phyloP scores from a whole-genome alignment of 768 basidiomycete genomes.

The Pholiota molesta region DNA sequence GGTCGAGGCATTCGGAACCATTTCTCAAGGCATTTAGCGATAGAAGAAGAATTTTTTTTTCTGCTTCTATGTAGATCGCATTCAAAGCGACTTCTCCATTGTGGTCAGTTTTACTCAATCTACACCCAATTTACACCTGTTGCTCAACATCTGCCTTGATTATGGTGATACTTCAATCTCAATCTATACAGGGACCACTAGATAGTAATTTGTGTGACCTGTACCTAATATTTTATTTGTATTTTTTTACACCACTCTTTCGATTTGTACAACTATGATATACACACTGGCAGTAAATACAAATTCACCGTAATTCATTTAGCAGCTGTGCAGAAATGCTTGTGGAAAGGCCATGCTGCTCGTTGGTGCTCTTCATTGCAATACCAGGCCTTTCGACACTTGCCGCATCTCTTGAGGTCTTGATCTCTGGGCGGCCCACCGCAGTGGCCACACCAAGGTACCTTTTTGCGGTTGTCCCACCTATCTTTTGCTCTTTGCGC shows the following conservation, averaged over 20 bases:
- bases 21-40: too few relatives aligned
- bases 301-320: too few relatives aligned
- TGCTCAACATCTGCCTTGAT: too few relatives aligned
- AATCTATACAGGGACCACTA: background rate
- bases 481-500: constrained; percentile 16
- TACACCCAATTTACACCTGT: too few relatives aligned
- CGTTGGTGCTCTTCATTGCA: constrained; percentile 24
- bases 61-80: too few relatives aligned
- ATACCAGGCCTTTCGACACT: constrained; percentile 23
- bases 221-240: background rate
- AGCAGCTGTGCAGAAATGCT: constrained; percentile 19
- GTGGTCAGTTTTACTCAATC: too few relatives aligned
- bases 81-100: too few relatives aligned
- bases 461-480: constrained; percentile 20
- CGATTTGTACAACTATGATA: background rate
- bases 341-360: constrained; percentile 27
- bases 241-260: background rate
- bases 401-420: constrained; percentile 20
- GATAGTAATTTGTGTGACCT: background rate
- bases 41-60: too few relatives aligned
- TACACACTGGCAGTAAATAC: too few relatives aligned
- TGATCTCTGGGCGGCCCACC: constrained; percentile 20
- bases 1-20: too few relatives aligned
- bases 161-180: constrained; percentile 14
- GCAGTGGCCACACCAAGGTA: constrained; percentile 27